Conservation (phyloP, 192 early-diverging fungal genomes). For the Umbelopsis isabellina region DNA sequence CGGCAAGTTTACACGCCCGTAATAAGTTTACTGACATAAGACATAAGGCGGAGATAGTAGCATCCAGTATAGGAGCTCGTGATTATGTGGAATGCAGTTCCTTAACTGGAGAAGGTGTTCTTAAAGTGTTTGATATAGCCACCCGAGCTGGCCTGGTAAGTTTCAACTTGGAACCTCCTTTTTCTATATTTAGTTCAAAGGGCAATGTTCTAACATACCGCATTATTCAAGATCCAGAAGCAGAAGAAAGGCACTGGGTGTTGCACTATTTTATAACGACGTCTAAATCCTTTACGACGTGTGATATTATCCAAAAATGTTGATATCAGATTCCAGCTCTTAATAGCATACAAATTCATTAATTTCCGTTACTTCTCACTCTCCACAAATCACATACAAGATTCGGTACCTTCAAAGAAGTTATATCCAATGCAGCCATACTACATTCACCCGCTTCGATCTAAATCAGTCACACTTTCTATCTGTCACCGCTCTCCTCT, state of each 20-base stretch:
- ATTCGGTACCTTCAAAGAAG: too few species aligned
- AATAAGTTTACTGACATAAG: not conserved
- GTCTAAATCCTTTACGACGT: not conserved
- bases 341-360: not conserved
- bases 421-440: too few species aligned
- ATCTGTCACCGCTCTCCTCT: too few species aligned
- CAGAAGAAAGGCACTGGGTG: constrained; percentile 7
- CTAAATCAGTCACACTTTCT: too few species aligned
- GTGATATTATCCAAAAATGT: not conserved
- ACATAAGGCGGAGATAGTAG: constrained; percentile 66
- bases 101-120: constrained; percentile 73
- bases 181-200: not conserved
- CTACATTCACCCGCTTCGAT: too few species aligned
- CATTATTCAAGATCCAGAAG: constrained; percentile 14
- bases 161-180: not conserved
- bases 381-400: not conserved
- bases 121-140: constrained; percentile 80
- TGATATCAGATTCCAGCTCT: not conserved
- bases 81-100: constrained; percentile 90
- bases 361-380: not conserved
- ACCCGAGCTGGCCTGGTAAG: constrained; percentile 72
- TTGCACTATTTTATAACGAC: constrained; percentile 21
- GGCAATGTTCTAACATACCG: not conserved
- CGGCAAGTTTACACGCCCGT: not conserved
- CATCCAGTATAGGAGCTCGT: constrained; percentile 78